Base-by-base conservation (phyloP, 2,329 filamentous ascomycete species). In the Ceratocystis huliohia region DNA sequence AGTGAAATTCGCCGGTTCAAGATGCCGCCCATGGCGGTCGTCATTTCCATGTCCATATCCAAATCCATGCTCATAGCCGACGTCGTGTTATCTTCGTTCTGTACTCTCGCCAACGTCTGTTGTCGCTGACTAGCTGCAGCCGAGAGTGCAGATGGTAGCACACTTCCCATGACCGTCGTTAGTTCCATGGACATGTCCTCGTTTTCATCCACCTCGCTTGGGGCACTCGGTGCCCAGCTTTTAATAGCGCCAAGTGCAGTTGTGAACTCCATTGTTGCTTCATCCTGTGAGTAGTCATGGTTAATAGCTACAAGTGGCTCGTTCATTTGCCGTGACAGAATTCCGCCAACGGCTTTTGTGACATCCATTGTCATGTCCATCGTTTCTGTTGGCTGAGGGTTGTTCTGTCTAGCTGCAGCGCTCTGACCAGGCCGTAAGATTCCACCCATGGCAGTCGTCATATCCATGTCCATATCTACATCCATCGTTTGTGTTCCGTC, bases 351-450 rank as follows among this genome's bases (percentile, higher is more conserved):
- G 7, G 85, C 89, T 65, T 84, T 85, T 1, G 93, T 96, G 6
- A 96, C 89, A 71, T 97, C 93, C 93, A 97, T 96, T 25, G 90
- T 94, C 80, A 95, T 86, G 48, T 92, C 89, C 80, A 95, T 87
- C 44, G 91, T 89, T 69, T 84, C 82, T 22, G 82, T 81, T 13
- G 61, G 28, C 53, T 64, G 28, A 15, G 45, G n/a, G 10, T 33
- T 37, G 3, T 17, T 13, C n/a, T 22, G 56, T n/a, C 28, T 30
- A 2, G 56, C 17, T n/a, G 56, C 56, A 17, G 56, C 17, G 17
- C 28, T 22, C 53, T 57, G 53, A 7, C 53, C 56, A 3, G 56
- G 56, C 20, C 20, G 57, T 22, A 66, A 15, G 45, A 68, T 85
- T n/a, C 80, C 78, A 3, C 83, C 83, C 57, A 84, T 76, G 7